These are phyloP conservation scores for Lachancea thermotolerans DNA, from an alignment of 805 yeast genomes.

Conservation along the genomic window DNA sequence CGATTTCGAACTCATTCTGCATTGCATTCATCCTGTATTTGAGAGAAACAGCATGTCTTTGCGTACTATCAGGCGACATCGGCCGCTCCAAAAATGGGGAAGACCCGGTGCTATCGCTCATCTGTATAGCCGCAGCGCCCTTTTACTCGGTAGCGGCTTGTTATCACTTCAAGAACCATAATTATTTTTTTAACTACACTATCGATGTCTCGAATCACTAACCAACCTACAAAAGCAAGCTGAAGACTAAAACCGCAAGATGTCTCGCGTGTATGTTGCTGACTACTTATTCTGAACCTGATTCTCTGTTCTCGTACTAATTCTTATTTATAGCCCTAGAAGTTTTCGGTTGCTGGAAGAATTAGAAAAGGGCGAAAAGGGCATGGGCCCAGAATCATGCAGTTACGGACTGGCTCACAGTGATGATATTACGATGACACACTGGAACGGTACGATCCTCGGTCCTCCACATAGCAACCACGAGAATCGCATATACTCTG, in stretches of 20 bases:
- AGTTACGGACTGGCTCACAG: constrained; percentile 88
- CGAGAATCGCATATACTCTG: constrained; percentile 87
- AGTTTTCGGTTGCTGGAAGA: constrained; percentile 93
- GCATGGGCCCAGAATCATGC: constrained; percentile 92
- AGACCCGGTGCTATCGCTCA: constrained; percentile 28
- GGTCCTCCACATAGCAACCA: constrained; percentile 94
- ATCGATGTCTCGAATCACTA: neutral
- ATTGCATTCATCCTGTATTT: constrained; percentile 35
- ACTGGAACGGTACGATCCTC: constrained; percentile 96
- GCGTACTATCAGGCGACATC: constrained; percentile 7
- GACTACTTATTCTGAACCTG: neutral
- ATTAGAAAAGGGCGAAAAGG: constrained; percentile 96
- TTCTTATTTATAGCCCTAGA: constrained; percentile 53
- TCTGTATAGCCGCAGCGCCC: neutral
- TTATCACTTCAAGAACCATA: neutral
- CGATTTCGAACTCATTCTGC: constrained; percentile 35
- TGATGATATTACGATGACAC: constrained; percentile 87
- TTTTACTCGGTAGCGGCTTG: neutral
- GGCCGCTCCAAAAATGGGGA: constrained; percentile 35
- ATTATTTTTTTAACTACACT: neutral
- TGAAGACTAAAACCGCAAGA: neutral
- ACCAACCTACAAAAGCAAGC: neutral
- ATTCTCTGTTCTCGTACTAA: neutral
- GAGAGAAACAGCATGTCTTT: constrained; percentile 25
- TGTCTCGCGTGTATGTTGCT: constrained; percentile 6